These are phyloP conservation scores for Dendrobium catenatum DNA, from an alignment of 106 monocot genomes.

Conservation along the genomic window DNA sequence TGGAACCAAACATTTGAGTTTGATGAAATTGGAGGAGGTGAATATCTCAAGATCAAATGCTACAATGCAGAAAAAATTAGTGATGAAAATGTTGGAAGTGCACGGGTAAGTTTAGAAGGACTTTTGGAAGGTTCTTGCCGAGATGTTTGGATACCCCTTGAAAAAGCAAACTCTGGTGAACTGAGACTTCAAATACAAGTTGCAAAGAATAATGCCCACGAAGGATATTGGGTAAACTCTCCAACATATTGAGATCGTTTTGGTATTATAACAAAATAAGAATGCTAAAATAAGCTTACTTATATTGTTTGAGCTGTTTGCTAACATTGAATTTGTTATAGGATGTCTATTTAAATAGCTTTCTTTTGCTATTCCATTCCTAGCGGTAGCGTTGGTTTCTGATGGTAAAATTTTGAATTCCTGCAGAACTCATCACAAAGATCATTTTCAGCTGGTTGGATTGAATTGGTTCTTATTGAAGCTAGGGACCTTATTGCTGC, in stretches of 20 bases:
- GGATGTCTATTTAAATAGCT: not conserved
- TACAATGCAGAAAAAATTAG: constrained; percentile 68
- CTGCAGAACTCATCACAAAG: constrained; percentile 30
- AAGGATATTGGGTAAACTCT: constrained; percentile 23
- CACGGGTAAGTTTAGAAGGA: constrained; percentile 71
- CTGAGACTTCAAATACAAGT: constrained; percentile 72
- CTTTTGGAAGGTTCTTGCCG: constrained; percentile 51
- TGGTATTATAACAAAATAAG: not conserved
- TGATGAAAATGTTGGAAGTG: constrained; percentile 78
- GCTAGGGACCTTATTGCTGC: constrained; percentile 89
- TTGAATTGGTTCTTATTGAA: constrained; percentile 86
- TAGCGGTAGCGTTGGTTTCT: not conserved
- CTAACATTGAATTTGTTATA: not conserved
- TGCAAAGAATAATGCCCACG: constrained; percentile 40
- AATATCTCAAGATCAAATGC: constrained; percentile 85
- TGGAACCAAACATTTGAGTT: constrained; percentile 83
- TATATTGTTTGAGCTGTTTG: not conserved
- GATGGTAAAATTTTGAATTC: not conserved
- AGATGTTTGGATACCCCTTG: constrained; percentile 86
- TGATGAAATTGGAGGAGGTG: constrained; percentile 78
- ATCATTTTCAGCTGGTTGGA: constrained; percentile 19
- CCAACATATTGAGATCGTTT: not conserved
- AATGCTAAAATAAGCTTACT: not conserved
- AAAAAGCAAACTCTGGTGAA: constrained; percentile 80
- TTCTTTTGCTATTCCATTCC: not conserved